Percentiles rank a stretch among this genome's conserved stretches.
Evolutionary conservation across 2,329 filamentous ascomycete genomes (phyloP).

Genomic region (Sphaerulina populicola): DNA sequence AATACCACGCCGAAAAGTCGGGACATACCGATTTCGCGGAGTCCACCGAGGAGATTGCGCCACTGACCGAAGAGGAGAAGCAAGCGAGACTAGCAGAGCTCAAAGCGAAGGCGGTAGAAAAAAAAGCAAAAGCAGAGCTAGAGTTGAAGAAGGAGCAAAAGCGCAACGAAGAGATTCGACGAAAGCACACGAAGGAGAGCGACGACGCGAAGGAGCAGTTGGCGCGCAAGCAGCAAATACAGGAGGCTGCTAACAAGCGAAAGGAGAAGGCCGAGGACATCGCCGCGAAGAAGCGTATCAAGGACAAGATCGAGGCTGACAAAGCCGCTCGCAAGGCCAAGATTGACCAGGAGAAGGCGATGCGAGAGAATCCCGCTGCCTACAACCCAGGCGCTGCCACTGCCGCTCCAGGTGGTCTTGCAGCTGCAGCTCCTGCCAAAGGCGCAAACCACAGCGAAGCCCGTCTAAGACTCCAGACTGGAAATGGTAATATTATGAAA

Average conservation of each 20-base stretch:
- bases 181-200: conserved; percentile 80
- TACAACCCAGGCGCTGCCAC: conserved; percentile 41
- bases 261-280: conserved; percentile 79
- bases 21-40: conserved; percentile 87
- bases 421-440: conserved; percentile 33
- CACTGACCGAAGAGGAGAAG: conserved; percentile 87
- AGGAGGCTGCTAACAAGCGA: conserved; percentile 78
- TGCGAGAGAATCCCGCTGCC: conserved; percentile 64
- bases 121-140: conserved; percentile 58
- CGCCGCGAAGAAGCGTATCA: conserved; percentile 79
- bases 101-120: conserved; percentile 60
- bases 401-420: conserved; percentile 38
- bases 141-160: conserved; percentile 74
- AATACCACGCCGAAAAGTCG: conserved; percentile 85
- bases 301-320: conserved; percentile 89
- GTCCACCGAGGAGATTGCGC: conserved; percentile 83
- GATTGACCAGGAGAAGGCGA: conserved; percentile 75
- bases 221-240: conserved; percentile 78
- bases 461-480: conserved; percentile 70
- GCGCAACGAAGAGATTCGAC: conserved; percentile 74
- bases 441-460: conserved; percentile 71
- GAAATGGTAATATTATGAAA: conserved; percentile 71
- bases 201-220: conserved; percentile 89
- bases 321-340: conserved; percentile 82
- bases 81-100: conserved; percentile 69